These are phyloP conservation scores for Claviceps spartinae DNA, from an alignment of 2,329 filamentous ascomycete species.

Conservation along the genomic window DNA sequence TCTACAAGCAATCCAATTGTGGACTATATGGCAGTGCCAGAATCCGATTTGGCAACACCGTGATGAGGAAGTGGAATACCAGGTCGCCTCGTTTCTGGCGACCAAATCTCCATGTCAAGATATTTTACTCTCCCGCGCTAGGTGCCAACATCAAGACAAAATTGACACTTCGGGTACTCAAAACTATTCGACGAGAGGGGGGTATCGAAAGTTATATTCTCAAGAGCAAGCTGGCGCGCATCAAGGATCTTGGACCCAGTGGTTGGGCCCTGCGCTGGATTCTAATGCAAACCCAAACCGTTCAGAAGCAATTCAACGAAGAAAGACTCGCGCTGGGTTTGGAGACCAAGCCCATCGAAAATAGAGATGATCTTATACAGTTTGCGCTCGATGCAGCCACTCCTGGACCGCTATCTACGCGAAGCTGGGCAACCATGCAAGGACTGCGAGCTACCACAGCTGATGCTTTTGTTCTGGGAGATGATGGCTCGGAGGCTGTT, in stretches of 20 bases:
- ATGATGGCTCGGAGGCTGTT: conserved; percentile 23
- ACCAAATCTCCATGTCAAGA: conserved; percentile 59
- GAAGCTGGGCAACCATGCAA: conserved; percentile 23
- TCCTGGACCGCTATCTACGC: conserved; percentile 23
- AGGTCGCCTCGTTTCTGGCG: conserved; percentile 64
- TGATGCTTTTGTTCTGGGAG: conserved; percentile 34
- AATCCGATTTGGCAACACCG: conserved; percentile 69
- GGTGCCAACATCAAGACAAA: conserved; percentile 51
- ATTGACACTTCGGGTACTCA: conserved; percentile 55
- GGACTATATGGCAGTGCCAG: conserved; percentile 58
- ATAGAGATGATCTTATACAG: conserved; percentile 24
- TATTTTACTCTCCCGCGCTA: conserved; percentile 51
- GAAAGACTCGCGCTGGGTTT: conserved; percentile 56
- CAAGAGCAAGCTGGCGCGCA: conserved; percentile 59
- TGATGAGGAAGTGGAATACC: conserved; percentile 53
- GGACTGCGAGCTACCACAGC: conserved; percentile 26
- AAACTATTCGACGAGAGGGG: conserved; percentile 70
- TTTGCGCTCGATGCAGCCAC: conserved; percentile 29
- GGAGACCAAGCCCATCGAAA: conserved; percentile 21
- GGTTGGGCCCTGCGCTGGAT: conserved; percentile 87
- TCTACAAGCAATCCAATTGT: conserved; percentile 70
- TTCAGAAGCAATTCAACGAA: conserved; percentile 51
- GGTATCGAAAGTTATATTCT: conserved; percentile 87
- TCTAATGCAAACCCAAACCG: conserved; percentile 61
- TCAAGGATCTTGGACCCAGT: conserved; percentile 76